Conservation (phyloP, 2,329 filamentous ascomycete species). For the Ophiostoma quercus region DNA sequence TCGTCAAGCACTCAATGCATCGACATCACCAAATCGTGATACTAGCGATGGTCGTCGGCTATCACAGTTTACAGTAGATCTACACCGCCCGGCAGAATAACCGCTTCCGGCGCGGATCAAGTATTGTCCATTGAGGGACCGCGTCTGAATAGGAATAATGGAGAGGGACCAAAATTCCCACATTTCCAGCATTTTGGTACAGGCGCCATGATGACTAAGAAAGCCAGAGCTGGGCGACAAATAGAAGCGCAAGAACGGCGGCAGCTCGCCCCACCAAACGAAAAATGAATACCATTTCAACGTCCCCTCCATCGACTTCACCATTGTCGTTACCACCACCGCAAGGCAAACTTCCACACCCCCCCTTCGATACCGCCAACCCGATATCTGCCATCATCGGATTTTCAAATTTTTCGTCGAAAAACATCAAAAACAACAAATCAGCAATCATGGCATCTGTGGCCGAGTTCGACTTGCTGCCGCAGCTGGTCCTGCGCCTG, state of each 20-base stretch:
- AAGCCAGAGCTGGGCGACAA: neutral
- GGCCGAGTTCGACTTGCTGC: conserved; percentile 54
- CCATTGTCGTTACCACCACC: neutral
- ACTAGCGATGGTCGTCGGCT: neutral
- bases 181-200: conserved; percentile 22
- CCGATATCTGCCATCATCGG: neutral
- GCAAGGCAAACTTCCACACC: neutral
- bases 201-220: neutral
- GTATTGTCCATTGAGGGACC: conserved; percentile 14
- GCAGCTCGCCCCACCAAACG: conserved; percentile 14
- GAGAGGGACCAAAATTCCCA: conserved; percentile 20
- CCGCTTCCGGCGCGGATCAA: conserved; percentile 22
- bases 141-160: neutral
- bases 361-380: neutral
- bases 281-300: conserved; percentile 13
- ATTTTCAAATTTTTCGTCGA: neutral
- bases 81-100: conserved; percentile 28
- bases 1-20: neutral
- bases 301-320: conserved; percentile 1
- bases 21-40: neutral
- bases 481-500: conserved; percentile 84
- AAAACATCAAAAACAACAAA: neutral
- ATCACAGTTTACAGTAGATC: neutral
- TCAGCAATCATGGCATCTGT: conserved; percentile 26
- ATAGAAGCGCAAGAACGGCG: neutral